Conservation (phyloP, 148 eudicot species). For the Rhododendron williamsianum region DNA sequence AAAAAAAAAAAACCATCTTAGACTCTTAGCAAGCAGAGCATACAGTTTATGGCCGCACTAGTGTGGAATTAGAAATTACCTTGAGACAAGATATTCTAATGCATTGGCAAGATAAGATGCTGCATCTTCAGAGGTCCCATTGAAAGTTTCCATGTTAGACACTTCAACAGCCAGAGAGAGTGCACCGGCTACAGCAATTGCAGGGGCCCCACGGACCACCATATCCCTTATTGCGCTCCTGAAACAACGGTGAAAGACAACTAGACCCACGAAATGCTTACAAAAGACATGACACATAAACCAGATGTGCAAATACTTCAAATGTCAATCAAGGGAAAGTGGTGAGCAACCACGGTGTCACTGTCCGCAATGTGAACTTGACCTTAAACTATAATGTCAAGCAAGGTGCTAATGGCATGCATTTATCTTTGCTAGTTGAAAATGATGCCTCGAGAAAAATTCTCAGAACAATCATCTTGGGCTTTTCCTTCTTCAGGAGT, state of each 20-base stretch:
- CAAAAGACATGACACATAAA: not conserved
- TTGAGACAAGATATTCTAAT: slow-evolving; percentile 87
- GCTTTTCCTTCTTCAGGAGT: not conserved
- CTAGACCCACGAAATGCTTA: not conserved
- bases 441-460: not conserved
- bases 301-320: not conserved
- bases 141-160: slow-evolving; percentile 40
- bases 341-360: not conserved
- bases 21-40: not conserved
- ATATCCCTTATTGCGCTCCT: slow-evolving; percentile 89
- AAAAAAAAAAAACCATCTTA: not conserved
- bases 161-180: slow-evolving; percentile 88
- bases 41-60: not conserved
- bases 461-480: not conserved
- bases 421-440: not conserved
- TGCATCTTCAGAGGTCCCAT: slow-evolving; percentile 57
- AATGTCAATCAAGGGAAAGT: not conserved
- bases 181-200: slow-evolving; percentile 95
- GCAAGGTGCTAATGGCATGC: not conserved
- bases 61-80: slow-evolving; percentile 30
- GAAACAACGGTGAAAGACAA: slow-evolving; percentile 15
- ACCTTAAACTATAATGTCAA: not conserved
- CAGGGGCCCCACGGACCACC: slow-evolving; percentile 99
- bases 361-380: not conserved
- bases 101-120: slow-evolving; percentile 47